Base-by-base conservation (phyloP, 257 asterid genomes). In the Striga asiatica region DNA sequence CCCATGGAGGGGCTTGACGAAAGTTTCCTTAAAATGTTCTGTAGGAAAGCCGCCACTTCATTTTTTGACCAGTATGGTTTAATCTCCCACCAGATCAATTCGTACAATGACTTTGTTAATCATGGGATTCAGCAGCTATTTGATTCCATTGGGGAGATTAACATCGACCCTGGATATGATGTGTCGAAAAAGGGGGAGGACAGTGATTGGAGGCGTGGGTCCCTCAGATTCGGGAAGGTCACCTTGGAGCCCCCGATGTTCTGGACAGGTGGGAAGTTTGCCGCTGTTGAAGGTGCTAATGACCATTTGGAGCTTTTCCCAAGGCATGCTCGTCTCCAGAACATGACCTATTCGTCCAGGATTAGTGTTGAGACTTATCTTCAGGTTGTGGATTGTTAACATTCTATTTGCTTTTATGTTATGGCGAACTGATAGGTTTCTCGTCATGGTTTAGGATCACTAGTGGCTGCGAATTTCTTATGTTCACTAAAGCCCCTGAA, bases 251-350 rank as follows among this genome's bases (percentile, higher is more conserved):
- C 45, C 10, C 98, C 97, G 17, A 68, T 38, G 3, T 74, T 78
- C 61, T 82, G 72, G 76, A 55, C 86, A 0, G 89, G 93, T 0
- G 97, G 82, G 3, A 80, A 71, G 65, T 86, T 81, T 55, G 20
- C 75, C 2, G 13, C 68, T 0, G 60, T 39, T 21, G 93, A 88
- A 1, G 78, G 84, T 16, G 81, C 74, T 12, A 67, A 74, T 28
- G 79, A 68, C 50, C 62, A 50, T 46, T 41, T 81, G 72, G 65
- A 73, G 2, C 61, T 88, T 79, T 66, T 50, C 31, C 98, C 98
- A 11, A 64, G 93, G 22, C 95, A 92, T 70, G 98, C 97, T 13
- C 95, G 92, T 61, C 93, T 92, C 47, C 95, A 82, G 72, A 82
- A 84, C 68, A 84, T 84, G 95, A 82, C 97, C 4, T 92, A 92